A percentile compares a stretch with the other conserved stretches of the same genome.
phyloP scores from a whole-genome alignment of 108 stramenopile genomes.

The Pseudonitzschia pungens region DNA sequence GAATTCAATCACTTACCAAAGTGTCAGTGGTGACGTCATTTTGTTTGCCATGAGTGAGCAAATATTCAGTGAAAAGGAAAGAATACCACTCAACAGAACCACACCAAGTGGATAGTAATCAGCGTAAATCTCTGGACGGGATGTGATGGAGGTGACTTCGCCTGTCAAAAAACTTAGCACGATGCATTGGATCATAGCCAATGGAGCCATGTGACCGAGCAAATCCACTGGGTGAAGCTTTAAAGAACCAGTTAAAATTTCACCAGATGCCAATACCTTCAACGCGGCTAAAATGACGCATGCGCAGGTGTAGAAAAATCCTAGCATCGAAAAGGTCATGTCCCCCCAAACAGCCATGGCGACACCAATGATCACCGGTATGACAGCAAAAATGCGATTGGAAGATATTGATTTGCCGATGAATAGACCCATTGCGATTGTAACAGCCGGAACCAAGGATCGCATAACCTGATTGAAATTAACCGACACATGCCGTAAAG shows the following conservation, averaged over 20 bases:
- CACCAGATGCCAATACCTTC: constrained; percentile 71
- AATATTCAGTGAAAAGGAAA: constrained; percentile 80
- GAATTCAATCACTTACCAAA: constrained; percentile 40
- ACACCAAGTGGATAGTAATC: constrained; percentile 42
- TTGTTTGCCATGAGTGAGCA: constrained; percentile 84
- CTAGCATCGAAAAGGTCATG: constrained; percentile 62
- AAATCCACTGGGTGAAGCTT: constrained; percentile 84
- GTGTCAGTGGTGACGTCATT: constrained; percentile 80
- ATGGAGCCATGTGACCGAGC: constrained; percentile 78
- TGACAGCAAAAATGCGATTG: constrained; percentile 53
- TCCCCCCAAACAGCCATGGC: constrained; percentile 76
- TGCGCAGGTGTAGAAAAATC: constrained; percentile 54
- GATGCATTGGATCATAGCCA: constrained; percentile 75
- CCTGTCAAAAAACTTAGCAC: constrained; percentile 50
- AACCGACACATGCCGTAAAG: constrained; percentile 72
- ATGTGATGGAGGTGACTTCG: constrained; percentile 51
- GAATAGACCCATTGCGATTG: constrained; percentile 62
- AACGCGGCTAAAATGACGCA: constrained; percentile 71
- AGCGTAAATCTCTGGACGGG: constrained; percentile 40
- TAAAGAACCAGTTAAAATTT: constrained; percentile 66
- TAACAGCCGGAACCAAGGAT: constrained; percentile 70
- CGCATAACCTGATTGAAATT: constrained; percentile 89
- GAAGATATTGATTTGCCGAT: constrained; percentile 47
- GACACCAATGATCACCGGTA: constrained; percentile 66
- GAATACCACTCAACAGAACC: constrained; percentile 56